A percentile compares a stretch with the other conserved stretches of the same genome.
Evolutionary conservation across 306 rosid species (phyloP).

Genomic region (Arachis hypogaea): DNA sequence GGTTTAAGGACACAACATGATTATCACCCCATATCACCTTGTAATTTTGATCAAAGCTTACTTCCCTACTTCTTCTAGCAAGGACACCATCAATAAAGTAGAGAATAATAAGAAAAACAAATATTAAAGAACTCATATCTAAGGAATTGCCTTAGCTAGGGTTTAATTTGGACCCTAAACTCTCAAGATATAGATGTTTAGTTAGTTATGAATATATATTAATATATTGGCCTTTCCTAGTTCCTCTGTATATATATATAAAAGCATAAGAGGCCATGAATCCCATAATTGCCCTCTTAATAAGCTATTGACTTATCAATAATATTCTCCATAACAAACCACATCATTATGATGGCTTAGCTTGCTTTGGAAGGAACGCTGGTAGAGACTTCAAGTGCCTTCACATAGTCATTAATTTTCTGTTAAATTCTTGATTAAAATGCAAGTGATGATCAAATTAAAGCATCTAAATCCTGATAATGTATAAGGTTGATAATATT

Average conservation of each 20-base stretch:
- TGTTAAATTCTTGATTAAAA: conserved; percentile 22
- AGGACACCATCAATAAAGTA: not conserved
- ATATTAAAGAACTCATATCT: conserved; percentile 39
- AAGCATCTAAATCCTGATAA: too few relatives aligned
- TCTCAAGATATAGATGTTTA: not conserved
- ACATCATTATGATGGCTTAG: too few relatives aligned
- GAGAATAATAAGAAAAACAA: conserved; percentile 22
- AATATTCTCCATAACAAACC: conserved; percentile 1
- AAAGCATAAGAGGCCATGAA: conserved; percentile 40
- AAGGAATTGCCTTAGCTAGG: not conserved
- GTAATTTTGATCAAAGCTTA: conserved; percentile 47
- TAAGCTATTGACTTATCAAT: conserved; percentile 51
- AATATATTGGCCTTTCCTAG: not conserved
- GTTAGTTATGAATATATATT: not conserved
- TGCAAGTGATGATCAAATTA: not conserved
- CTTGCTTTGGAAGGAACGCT: too few relatives aligned
- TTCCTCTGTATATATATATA: not conserved
- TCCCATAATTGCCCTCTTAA: conserved; percentile 54
- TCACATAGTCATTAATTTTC: conserved; percentile 15
- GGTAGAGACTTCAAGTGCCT: too few relatives aligned
- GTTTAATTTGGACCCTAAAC: not conserved
- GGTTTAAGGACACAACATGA: conserved; percentile 44
- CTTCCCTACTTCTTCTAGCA: not conserved
- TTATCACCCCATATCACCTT: conserved; percentile 50
- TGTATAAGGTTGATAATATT: too few relatives aligned